These are phyloP conservation scores for Taxillus chinensis DNA, from an alignment of 164 flowering plant species.

Conservation along the genomic window DNA sequence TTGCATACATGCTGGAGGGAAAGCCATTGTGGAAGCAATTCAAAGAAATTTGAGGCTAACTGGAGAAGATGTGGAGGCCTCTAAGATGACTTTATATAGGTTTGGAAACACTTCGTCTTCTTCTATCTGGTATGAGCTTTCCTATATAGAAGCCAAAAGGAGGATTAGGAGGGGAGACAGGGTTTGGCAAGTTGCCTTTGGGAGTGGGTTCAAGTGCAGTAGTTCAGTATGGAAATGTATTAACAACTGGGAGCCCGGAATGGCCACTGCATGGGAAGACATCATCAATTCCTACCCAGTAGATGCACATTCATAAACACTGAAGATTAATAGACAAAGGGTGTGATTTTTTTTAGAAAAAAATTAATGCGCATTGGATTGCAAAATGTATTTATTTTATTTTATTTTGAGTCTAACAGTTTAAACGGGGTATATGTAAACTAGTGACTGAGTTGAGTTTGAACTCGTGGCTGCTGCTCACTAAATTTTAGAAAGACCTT, in stretches of 20 bases:
- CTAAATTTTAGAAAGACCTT: no score
- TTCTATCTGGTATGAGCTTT: slow-evolving; percentile 31
- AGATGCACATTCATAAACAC: background rate
- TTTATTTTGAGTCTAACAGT: no score
- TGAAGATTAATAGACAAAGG: no score
- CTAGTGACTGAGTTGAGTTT: no score
- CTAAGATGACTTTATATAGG: slow-evolving; percentile 31
- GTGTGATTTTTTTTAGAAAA: background rate
- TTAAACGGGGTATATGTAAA: no score
- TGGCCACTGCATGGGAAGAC: slow-evolving; percentile 14
- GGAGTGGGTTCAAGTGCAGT: slow-evolving; percentile 30
- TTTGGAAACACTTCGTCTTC: slow-evolving; percentile 35
- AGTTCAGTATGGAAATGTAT: slow-evolving; percentile 25
- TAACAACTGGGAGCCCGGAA: background rate
- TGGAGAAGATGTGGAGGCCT: slow-evolving; percentile 27
- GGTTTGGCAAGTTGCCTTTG: slow-evolving; percentile 26
- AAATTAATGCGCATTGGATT: background rate
- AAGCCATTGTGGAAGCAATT: slow-evolving; percentile 27
- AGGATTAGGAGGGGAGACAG: slow-evolving; percentile 26
- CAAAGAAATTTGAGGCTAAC: slow-evolving; percentile 17
- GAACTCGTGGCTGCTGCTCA: no score
- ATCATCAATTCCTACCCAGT: slow-evolving; percentile 10
- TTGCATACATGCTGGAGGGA: slow-evolving; percentile 36
- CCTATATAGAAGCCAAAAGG: slow-evolving; percentile 27
- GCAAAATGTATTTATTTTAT: no score